Evolutionary conservation across 768 basidiomycete genomes (phyloP), one percentile per base, ranked within the genome.

Genomic region (Calocybe gangraenosa): DNA sequence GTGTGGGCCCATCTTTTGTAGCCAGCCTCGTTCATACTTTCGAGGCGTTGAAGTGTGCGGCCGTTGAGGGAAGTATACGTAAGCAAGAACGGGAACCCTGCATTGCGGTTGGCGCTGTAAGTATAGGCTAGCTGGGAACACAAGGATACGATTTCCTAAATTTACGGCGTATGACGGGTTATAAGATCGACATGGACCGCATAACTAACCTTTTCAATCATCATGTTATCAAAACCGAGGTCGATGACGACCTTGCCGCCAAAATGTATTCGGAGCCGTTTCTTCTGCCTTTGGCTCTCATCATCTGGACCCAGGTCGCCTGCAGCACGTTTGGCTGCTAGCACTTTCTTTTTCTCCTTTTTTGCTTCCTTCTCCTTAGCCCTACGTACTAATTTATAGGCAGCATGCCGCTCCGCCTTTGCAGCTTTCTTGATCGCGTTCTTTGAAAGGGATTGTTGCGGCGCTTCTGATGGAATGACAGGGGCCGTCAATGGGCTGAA

Each of bases 111-210:
- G 41, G 81, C 75, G 57, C 89, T 87, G 65, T 98, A 96, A 17
- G 87, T 83, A 61, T 88, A 96, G n/a, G 83, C 84, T 39, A 97
- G 70, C 65, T 99, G 96, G 20, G 89, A 87, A 45, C 80, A 81
- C 57, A 99, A 76, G 3, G 94, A 97, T 54, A 73, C 80, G 49
- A 96, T 78, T 72, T 98, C 96, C 95, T 98, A 62, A 34, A 59
- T 40, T 38, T 40, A 43, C 45, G 46, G 37, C 44, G 37, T 58
- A 40, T 51, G 34, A 41, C 49, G 50, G 50, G 49, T 40, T 36
- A 25, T 22, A 46, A 48, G 47, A 44, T 36, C 35, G 23, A 40
- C 36, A 37, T 40, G 46, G 25, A 43, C 30, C 31, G 34, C 35
- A 39, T 48, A 39, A 64, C 83, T 53, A 63, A 94, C 93, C 71